Evolutionary conservation across 192 early-diverging fungal species (phyloP).

Genomic region (Entophlyctis helioformis): DNA sequence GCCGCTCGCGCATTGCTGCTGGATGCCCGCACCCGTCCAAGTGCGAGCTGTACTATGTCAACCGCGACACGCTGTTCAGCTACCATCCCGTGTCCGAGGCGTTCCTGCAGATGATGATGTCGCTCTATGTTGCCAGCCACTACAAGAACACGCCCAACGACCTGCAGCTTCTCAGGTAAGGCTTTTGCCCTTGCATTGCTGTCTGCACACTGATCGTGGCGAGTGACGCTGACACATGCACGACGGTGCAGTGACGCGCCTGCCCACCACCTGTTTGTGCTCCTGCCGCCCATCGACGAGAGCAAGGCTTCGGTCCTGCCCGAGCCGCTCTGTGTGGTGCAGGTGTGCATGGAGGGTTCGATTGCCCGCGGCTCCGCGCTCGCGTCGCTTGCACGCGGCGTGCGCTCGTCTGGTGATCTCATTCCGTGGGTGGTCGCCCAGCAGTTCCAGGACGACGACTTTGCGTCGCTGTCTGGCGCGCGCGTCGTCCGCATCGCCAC

Average conservation of each 20-base stretch:
- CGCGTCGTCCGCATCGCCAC: slow-evolving; percentile 97
- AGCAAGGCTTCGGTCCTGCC: slow-evolving; percentile 52
- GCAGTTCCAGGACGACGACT: slow-evolving; percentile 91
- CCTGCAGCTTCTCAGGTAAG: slow-evolving; percentile 77
- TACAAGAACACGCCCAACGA: slow-evolving; percentile 99
- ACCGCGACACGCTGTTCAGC: slow-evolving; percentile 95
- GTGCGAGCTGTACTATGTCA: slow-evolving; percentile 94
- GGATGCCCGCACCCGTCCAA: slow-evolving; percentile 88
- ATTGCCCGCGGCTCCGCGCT: slow-evolving; percentile 82
- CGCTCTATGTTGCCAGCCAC: slow-evolving; percentile 92
- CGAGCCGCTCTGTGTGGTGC: slow-evolving; percentile 86
- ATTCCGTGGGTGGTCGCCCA: slow-evolving; percentile 97
- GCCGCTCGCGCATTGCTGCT: background rate
- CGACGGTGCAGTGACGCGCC: slow-evolving; percentile 64
- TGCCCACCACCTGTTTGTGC: slow-evolving; percentile 93
- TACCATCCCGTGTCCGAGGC: slow-evolving; percentile 94
- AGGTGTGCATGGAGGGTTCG: slow-evolving; percentile 87
- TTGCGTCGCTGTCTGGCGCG: slow-evolving; percentile 86
- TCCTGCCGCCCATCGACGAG: slow-evolving; percentile 76
- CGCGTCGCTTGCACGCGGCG: slow-evolving; percentile 71
- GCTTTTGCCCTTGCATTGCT: background rate
- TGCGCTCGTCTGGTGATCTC: slow-evolving; percentile 81
- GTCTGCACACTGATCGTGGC: background rate
- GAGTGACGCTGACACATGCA: background rate
- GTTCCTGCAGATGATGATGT: slow-evolving; percentile 97